These are phyloP conservation scores for Candida namnaoensis DNA, from an alignment of 805 yeast genomes.

Conservation along the genomic window DNA sequence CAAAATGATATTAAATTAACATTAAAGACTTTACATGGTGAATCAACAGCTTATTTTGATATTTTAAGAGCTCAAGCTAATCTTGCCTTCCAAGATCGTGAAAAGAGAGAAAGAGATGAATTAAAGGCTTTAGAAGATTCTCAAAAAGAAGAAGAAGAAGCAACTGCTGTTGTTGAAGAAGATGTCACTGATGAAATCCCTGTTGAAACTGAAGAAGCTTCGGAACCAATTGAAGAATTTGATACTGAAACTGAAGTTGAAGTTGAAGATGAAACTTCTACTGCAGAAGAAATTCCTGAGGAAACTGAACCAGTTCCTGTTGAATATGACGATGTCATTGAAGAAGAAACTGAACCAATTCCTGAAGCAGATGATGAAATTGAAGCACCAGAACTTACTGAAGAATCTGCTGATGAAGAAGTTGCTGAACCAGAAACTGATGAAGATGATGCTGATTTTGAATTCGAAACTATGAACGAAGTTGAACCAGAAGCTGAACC, in stretches of 20 bases:
- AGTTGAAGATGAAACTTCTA: no score
- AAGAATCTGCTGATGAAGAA: not conserved
- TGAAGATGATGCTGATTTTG: not conserved
- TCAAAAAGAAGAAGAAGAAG: not conserved
- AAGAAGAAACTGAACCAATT: not conserved
- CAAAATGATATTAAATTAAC: slow-evolving; percentile 28
- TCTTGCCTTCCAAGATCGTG: slow-evolving; percentile 46
- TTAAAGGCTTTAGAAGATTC: not conserved
- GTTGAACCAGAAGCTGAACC: slow-evolving; percentile 1
- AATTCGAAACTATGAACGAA: slow-evolving; percentile 32
- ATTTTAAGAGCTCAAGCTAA: slow-evolving; percentile 51
- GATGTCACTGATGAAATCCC: slow-evolving; percentile 21
- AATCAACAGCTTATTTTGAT: slow-evolving; percentile 52
- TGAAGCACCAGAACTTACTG: not conserved
- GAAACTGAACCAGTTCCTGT: no score
- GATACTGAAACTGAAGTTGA: slow-evolving; percentile 16
- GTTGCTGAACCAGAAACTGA: not conserved
- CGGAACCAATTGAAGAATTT: slow-evolving; percentile 17
- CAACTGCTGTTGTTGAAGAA: not conserved
- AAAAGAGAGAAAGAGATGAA: slow-evolving; percentile 27
- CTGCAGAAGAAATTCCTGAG: not conserved
- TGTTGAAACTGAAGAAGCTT: slow-evolving; percentile 22
- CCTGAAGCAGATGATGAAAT: not conserved
- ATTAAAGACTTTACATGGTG: slow-evolving; percentile 41
- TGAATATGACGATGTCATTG: no score